Evolutionary conservation across 148 eudicot genomes (phyloP).

Genomic region (Talinum fruticosum): DNA sequence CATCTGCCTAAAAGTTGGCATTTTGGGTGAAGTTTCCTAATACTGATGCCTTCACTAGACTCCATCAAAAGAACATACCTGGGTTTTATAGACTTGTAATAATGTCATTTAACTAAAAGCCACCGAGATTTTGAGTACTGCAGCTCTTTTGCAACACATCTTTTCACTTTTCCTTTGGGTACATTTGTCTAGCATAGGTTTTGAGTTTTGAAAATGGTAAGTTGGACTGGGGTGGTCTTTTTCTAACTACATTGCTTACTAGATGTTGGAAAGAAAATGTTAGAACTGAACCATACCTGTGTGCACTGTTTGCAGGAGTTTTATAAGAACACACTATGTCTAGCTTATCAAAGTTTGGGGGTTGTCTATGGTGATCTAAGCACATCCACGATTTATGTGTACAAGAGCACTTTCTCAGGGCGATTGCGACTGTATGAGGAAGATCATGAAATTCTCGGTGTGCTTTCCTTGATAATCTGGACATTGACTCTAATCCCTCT

Average conservation of each 20-base stretch:
- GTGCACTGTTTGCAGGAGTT: slow-evolving; percentile 24
- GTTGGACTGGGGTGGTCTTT: background rate
- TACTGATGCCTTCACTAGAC: background rate
- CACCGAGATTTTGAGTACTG: background rate
- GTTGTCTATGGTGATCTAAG: slow-evolving; percentile 53
- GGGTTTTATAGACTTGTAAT: background rate
- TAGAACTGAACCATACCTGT: background rate
- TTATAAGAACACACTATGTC: slow-evolving; percentile 29
- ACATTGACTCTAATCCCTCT: slow-evolving; percentile 49
- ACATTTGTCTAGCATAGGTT: background rate
- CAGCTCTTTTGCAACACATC: background rate
- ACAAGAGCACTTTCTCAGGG: slow-evolving; percentile 45
- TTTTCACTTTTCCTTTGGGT: background rate
- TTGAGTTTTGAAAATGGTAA: background rate
- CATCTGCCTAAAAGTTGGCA: background rate
- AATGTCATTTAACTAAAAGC: background rate
- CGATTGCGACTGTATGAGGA: slow-evolving; percentile 28
- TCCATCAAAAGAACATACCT: background rate
- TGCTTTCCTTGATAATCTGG: slow-evolving; percentile 49
- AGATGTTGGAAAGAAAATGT: background rate
- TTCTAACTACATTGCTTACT: background rate
- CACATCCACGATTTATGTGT: slow-evolving; percentile 45
- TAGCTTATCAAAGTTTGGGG: slow-evolving; percentile 52
- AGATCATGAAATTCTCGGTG: slow-evolving; percentile 47
- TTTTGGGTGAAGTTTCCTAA: background rate